Conservation (phyloP, 371 early-diverging fungal genomes). For the Mucor circinelloides region DNA sequence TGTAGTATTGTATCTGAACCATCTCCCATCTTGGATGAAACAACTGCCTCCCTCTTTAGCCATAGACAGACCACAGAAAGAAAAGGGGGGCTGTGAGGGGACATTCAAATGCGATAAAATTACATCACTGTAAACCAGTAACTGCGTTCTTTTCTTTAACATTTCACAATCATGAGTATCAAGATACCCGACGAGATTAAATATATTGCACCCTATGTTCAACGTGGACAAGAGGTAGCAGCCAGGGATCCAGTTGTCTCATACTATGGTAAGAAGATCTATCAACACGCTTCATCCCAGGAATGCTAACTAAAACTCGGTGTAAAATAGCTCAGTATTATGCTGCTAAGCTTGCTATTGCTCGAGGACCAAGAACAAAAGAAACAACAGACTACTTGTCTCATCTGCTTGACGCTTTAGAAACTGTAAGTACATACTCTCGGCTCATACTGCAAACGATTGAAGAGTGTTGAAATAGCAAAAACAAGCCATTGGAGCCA, state of each 20-base stretch:
- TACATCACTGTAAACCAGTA: background rate
- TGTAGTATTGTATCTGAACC: background rate
- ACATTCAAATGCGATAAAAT: background rate
- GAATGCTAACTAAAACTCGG: background rate
- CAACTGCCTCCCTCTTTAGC: background rate
- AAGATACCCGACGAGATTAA: conserved; percentile 75
- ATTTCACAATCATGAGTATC: conserved; percentile 19
- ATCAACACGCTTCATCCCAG: background rate
- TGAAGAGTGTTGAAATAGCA: conserved; percentile 47
- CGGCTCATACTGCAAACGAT: background rate
- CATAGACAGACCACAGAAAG: background rate
- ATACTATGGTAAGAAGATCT: conserved; percentile 79
- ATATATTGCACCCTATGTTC: conserved; percentile 76
- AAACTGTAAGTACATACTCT: conserved; percentile 52
- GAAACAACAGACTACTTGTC: conserved; percentile 68
- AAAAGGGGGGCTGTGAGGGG: background rate
- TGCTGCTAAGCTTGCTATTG: conserved; percentile 83
- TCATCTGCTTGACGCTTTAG: conserved; percentile 75
- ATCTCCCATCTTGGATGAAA: background rate
- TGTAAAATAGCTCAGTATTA: conserved; percentile 82
- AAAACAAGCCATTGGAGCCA: conserved; percentile 61
- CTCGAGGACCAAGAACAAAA: conserved; percentile 57
- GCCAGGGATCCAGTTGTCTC: conserved; percentile 83
- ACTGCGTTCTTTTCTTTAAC: background rate
- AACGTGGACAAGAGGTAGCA: conserved; percentile 78